Evolutionary conservation across 164 flowering plant genomes (phyloP).

Genomic region (Pachysandra terminalis): DNA sequence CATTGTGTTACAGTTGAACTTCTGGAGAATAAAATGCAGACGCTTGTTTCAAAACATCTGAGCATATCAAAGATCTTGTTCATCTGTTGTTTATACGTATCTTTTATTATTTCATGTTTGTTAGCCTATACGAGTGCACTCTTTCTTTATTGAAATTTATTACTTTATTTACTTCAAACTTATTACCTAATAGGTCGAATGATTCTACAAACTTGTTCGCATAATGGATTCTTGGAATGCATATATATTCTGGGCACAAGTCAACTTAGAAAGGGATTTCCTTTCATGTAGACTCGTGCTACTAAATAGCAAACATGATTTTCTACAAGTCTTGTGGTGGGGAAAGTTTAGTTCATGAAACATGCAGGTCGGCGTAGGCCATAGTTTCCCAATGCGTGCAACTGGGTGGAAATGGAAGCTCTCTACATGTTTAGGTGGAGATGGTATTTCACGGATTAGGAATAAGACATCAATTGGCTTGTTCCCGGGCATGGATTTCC

Average conservation of each 20-base stretch:
- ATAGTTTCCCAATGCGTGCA: conserved; percentile 67
- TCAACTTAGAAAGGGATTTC: too few relatives aligned
- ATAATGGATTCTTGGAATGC: background rate
- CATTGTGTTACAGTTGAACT: too few relatives aligned
- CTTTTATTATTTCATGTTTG: too few relatives aligned
- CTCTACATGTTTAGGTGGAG: conserved; percentile 81
- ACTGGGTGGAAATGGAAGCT: conserved; percentile 97
- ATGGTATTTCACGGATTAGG: conserved; percentile 76
- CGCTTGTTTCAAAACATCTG: too few relatives aligned
- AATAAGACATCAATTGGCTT: conserved; percentile 76
- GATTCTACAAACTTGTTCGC: background rate
- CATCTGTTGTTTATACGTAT: background rate
- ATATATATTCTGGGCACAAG: background rate
- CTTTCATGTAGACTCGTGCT: too few relatives aligned
- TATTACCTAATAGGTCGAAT: background rate
- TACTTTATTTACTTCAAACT: too few relatives aligned
- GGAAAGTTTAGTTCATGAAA: conserved; percentile 1
- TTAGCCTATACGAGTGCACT: background rate
- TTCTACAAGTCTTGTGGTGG: background rate
- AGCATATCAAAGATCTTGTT: background rate
- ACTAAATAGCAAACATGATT: too few relatives aligned
- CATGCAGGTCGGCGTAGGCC: conserved; percentile 83
- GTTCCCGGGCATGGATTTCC: conserved; percentile 77
- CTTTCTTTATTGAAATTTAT: background rate
- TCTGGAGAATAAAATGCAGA: too few relatives aligned